phyloP scores from a whole-genome alignment of 106 monocot genomes.

The Phalaenopsis equestris region DNA sequence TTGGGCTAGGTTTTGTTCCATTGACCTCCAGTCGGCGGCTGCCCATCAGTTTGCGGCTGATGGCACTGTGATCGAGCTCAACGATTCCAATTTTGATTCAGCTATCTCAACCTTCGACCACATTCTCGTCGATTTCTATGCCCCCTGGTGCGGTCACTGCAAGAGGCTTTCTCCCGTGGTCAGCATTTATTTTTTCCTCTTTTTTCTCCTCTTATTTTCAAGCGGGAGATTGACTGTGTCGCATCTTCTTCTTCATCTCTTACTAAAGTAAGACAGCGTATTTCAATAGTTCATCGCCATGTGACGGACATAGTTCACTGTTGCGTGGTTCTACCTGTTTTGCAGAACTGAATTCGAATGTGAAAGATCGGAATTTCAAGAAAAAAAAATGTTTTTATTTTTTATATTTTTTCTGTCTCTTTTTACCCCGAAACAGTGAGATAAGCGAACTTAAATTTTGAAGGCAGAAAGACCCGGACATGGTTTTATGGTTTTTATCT shows the following conservation, averaged over 20 bases:
- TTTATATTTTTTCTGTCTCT: not conserved
- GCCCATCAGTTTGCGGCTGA: constrained; percentile 29
- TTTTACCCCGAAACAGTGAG: not conserved
- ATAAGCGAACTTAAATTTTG: not conserved
- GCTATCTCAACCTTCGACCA: constrained; percentile 57
- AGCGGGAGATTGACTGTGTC: not conserved
- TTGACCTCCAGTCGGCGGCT: not conserved
- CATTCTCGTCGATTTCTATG: constrained; percentile 88
- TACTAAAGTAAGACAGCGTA: not conserved
- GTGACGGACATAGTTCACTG: not conserved
- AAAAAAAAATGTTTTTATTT: too few species aligned
- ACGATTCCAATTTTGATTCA: constrained; percentile 58
- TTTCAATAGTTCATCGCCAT: not conserved
- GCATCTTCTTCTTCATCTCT: not conserved
- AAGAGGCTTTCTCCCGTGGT: constrained; percentile 83
- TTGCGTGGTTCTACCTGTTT: not conserved
- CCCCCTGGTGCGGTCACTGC: constrained; percentile 97
- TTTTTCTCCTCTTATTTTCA: not conserved
- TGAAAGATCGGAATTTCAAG: not conserved
- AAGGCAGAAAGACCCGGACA: not conserved
- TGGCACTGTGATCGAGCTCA: constrained; percentile 68
- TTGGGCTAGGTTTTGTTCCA: constrained; percentile 10
- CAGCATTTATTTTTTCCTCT: not conserved
- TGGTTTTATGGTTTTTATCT: not conserved
- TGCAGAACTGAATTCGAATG: not conserved